Evolutionary conservation across 352 stramenopile genomes (phyloP).

Genomic region (Pythium pyrilobum): DNA sequence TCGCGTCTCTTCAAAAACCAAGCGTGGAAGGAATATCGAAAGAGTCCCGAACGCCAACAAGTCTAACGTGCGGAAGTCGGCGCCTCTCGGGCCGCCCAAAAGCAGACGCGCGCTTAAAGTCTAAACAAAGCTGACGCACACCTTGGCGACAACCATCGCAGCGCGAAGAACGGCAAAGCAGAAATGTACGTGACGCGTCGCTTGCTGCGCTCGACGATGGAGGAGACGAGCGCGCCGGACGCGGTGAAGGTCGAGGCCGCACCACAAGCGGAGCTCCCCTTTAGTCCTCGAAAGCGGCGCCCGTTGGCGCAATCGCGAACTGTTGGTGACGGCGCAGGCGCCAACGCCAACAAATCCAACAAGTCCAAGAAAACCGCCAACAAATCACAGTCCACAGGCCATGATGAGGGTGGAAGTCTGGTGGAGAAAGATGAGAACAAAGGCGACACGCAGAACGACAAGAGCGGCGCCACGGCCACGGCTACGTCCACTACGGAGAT

Average conservation of each 20-base stretch:
- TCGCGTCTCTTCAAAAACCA: conserved; percentile 6
- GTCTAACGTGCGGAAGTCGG: conserved; percentile 1
- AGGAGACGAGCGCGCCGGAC: conserved; percentile 6
- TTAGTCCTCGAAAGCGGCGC: conserved; percentile 16
- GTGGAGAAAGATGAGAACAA: conserved; percentile 5
- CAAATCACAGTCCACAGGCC: neutral
- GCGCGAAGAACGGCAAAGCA: neutral
- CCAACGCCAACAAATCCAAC: neutral
- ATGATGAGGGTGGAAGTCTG: neutral
- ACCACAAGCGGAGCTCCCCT: too few relatives aligned
- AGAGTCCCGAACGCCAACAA: neutral
- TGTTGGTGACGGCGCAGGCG: too few relatives aligned
- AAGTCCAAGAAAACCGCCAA: neutral
- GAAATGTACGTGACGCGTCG: conserved; percentile 61
- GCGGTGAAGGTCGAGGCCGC: neutral
- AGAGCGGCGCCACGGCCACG: neutral
- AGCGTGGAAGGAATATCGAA: conserved; percentile 9
- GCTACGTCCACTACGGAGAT: neutral
- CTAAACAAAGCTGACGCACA: too few relatives aligned
- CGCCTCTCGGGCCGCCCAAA: neutral
- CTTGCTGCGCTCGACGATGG: conserved; percentile 54
- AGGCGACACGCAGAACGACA: conserved; percentile 17
- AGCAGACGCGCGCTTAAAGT: too few relatives aligned
- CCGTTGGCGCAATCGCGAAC: conserved; percentile 1
- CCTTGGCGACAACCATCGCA: neutral